Evolutionary conservation across 2,329 filamentous ascomycete species (phyloP).

Genomic region (Atkinsonella texensis): DNA sequence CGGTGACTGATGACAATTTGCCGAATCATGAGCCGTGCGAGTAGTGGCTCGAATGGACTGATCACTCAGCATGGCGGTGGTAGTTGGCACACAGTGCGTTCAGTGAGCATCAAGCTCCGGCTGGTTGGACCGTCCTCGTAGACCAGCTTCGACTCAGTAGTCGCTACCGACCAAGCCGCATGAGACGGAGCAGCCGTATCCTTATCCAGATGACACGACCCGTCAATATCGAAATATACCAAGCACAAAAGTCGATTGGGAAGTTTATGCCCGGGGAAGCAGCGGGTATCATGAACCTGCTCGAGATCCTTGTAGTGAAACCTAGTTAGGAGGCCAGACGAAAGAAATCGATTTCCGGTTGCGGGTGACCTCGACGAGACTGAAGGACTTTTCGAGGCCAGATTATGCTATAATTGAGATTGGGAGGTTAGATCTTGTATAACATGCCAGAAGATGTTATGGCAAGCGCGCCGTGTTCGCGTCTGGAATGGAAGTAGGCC

Average conservation of each 20-base stretch:
- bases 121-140: not conserved
- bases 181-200: not conserved
- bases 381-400: constrained; percentile 1
- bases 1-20: constrained; percentile 30
- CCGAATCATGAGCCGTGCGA: constrained; percentile 46
- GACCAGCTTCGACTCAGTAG: not conserved
- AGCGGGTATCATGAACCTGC: not conserved
- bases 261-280: not conserved
- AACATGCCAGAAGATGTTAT: constrained; percentile 10
- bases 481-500: constrained; percentile 14
- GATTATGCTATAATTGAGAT: constrained; percentile 3
- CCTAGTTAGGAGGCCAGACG: not conserved
- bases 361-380: not conserved
- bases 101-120: constrained; percentile 19
- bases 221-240: not conserved
- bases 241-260: not conserved
- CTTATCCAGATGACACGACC: not conserved
- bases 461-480: constrained; percentile 7
- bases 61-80: constrained; percentile 27
- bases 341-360: not conserved
- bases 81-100: constrained; percentile 13
- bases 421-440: constrained; percentile 6
- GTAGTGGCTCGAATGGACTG: constrained; percentile 43
- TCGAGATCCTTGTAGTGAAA: not conserved
- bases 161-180: constrained; percentile 9